Evolutionary conservation across 768 basidiomycete species (phyloP), one percentile per base, ranked within the genome.

Genomic region (Psilocybe azurescens): DNA sequence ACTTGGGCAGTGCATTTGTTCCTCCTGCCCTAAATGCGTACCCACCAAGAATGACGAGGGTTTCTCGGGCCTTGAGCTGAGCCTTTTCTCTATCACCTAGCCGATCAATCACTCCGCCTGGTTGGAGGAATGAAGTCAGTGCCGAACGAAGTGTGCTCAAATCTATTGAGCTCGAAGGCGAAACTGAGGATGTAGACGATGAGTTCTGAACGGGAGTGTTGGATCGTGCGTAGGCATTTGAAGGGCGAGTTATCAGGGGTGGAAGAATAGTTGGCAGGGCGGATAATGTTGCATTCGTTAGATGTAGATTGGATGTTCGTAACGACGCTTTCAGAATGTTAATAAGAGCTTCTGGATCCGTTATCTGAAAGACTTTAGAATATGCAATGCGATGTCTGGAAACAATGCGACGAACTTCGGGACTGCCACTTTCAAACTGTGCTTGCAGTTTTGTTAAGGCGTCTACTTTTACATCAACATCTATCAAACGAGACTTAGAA

Each of bases 41-140:
- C 36, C 87, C 88, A 59, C 89, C 93, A 18, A 94, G 83, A 56
- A 87, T 79, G 50, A 90, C 87, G n/a, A 96, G 75, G 20, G 85
- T 81, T 71, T 94, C 89, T 50, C 89, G 85, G 29, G 94, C 94
- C 66, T 88, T 89, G 30, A 86, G 79, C 64, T 93, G 84, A 10
- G 87, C 79, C 63, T 81, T 83, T 72, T 93, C 91, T 67, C 88
- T 89, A 71, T 96, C 94, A 29, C 93, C 93, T 14, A 96, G 83
- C 52, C 92, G 86, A 69, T 96, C 94, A 59, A 95, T 79, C 20
- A 94, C 79, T 44, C 91, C 93, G 46, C 91, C 91, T 1, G 89
- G 69, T 29, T 93, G 86, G 33, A 94, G 79, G 72, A 95, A 89
- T 9, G 90, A 83, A 52, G 73, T 72, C 59, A 95, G 77, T 49